These are phyloP conservation scores for Heritiera littoralis DNA, from an alignment of 345 rosid species.

Conservation along the genomic window DNA sequence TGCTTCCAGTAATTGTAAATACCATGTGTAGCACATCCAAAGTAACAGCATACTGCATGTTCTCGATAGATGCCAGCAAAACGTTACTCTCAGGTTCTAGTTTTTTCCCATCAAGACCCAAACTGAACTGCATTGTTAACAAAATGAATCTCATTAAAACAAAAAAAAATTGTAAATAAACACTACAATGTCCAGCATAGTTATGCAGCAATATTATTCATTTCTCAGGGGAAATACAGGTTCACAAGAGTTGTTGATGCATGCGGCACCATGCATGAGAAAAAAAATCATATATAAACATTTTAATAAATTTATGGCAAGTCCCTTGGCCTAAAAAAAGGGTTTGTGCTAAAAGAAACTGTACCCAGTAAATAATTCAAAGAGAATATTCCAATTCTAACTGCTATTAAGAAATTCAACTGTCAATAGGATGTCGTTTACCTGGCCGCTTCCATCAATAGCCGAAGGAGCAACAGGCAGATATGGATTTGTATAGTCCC, in stretches of 20 bases:
- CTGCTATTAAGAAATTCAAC: neutral
- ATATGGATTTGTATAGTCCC: conserved; percentile 95
- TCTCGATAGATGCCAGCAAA: conserved; percentile 98
- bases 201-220: neutral
- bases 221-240: conserved; percentile 11
- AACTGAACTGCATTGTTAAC: conserved; percentile 47
- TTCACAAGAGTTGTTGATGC: neutral
- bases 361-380: neutral
- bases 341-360: neutral
- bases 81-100: conserved; percentile 98
- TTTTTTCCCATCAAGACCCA: conserved; percentile 91
- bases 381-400: neutral
- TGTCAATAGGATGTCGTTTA: conserved; percentile 20
- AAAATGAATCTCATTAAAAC: conserved; percentile 7
- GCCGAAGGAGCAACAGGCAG: conserved; percentile 99
- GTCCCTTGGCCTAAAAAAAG: neutral
- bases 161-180: neutral
- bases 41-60: conserved; percentile 99
- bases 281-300: neutral
- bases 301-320: neutral
- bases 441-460: conserved; percentile 87
- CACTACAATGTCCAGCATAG: neutral
- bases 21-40: conserved; percentile 96
- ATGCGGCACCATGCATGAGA: neutral
- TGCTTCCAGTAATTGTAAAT: conserved; percentile 21